Percentiles rank a stretch among this genome's conserved stretches.
Evolutionary conservation across 768 basidiomycete genomes (phyloP).

Genomic region (Lactarius sanguifluus): DNA sequence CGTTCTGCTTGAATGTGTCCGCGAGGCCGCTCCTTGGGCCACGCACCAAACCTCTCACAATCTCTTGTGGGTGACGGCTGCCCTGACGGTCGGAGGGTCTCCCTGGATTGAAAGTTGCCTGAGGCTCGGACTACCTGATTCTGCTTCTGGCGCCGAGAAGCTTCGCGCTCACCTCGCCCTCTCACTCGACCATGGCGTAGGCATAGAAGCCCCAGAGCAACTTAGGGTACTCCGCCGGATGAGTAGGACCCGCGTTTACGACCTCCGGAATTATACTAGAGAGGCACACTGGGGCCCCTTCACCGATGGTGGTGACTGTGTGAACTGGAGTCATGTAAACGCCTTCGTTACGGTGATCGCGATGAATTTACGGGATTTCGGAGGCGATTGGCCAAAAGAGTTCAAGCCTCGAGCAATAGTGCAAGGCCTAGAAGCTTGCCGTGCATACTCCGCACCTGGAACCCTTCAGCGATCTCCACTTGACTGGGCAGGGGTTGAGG

Average conservation of each 20-base stretch:
- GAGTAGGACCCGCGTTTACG: conserved; percentile 62
- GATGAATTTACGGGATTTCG: conserved; percentile 50
- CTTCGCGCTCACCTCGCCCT: conserved; percentile 50
- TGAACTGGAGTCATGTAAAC: conserved; percentile 67
- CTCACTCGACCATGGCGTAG: conserved; percentile 40
- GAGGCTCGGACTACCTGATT: conserved; percentile 38
- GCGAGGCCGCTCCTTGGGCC: conserved; percentile 12
- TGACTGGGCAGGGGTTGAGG: conserved; percentile 78
- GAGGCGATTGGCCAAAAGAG: conserved; percentile 22
- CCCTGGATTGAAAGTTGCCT: conserved; percentile 33
- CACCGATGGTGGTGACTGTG: conserved; percentile 36
- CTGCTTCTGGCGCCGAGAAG: conserved; percentile 40
- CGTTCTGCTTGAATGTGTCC: conserved; percentile 23
- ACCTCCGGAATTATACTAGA: conserved; percentile 56
- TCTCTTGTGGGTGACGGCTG: conserved; percentile 13
- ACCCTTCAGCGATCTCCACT: conserved; percentile 34
- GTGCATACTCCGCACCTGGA: conserved; percentile 56
- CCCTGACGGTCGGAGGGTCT: conserved; percentile 3
- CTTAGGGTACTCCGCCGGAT: conserved; percentile 41
- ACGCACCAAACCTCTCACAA: conserved; percentile 14
- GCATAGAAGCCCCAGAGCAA: conserved; percentile 29
- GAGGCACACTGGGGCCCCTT: conserved; percentile 64
- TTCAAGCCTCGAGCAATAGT: conserved; percentile 18
- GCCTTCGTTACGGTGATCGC: conserved; percentile 55
- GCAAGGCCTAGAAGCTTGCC: conserved; percentile 47